Conservation (phyloP, 2,329 filamentous ascomycete genomes). For the Xylariaceae sp. region DNA sequence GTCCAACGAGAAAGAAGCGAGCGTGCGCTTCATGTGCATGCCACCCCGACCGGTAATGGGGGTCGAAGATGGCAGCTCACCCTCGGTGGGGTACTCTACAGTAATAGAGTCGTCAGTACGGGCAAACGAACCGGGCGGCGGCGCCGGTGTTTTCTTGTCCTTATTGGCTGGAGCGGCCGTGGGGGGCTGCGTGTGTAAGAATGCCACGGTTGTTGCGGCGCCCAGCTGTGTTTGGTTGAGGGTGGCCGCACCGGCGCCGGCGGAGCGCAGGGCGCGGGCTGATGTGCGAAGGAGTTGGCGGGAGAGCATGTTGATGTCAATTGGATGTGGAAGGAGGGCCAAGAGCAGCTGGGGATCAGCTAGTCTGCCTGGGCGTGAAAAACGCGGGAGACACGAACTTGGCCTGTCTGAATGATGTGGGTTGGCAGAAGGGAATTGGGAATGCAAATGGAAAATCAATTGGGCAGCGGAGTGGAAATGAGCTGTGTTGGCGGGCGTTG, state of each 20-base stretch:
- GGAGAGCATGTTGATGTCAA: conserved; percentile 22
- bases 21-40: conserved; percentile 77
- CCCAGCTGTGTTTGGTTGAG: conserved; percentile 21
- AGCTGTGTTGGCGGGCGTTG: neutral
- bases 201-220: conserved; percentile 12
- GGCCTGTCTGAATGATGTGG: neutral
- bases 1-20: conserved; percentile 82
- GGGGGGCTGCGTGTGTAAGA: conserved; percentile 29
- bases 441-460: neutral
- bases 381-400: neutral
- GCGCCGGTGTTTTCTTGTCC: conserved; percentile 27
- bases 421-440: neutral
- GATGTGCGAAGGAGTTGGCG: conserved; percentile 24
- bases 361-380: neutral
- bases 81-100: conserved; percentile 72
- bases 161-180: conserved; percentile 27
- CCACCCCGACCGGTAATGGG: conserved; percentile 74
- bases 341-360: neutral
- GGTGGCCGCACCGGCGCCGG: conserved; percentile 11
- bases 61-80: conserved; percentile 65
- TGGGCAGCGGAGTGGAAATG: neutral
- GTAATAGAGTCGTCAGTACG: conserved; percentile 75
- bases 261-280: conserved; percentile 23
- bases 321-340: neutral
- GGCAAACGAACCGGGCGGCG: conserved; percentile 60